Evolutionary conservation across 2,329 filamentous ascomycete genomes (phyloP), one percentile per base, ranked within the genome.

Genomic region (Paraphaeosphaeria minitans): DNA sequence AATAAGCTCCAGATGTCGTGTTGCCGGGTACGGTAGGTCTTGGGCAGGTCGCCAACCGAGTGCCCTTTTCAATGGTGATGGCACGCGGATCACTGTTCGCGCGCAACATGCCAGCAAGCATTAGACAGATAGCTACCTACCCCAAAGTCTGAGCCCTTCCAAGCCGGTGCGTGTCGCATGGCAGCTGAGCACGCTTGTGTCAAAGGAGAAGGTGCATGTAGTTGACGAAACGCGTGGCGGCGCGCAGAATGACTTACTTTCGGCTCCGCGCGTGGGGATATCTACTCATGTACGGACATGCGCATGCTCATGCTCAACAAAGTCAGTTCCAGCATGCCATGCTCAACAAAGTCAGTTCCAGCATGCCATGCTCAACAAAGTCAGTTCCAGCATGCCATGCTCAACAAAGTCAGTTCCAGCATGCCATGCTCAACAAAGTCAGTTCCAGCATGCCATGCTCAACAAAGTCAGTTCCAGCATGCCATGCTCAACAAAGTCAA

Each of bases 211-310:
- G 37, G 37, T 39, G 42, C 24, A 29, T 49, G 46, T 49, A 49
- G n/a, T n/a, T n/a, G n/a, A 49, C 46, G 35, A 7, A 21, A n/a
- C 22, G 24, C 21, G 7, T 9, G 16, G 43, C 21, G 12, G 29
- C 27, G 14, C 46, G 46, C n/a, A 48, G 47, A 31, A 50, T 50
- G 47, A 50, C 47, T 50, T 50, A 21, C 47, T 50, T 35, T 16
- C 47, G 47, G 47, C 37, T 50, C 47, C 47, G 47, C 21, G n/a
- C 33, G 31, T 22, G 14, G 47, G 47, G 19, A 43, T 43, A 13
- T 19, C n/a, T n/a, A n/a, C n/a, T n/a, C n/a, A n/a, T n/a, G n/a
- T 21, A 13, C 22, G 41, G 13, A 43, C 41, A 43, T 22, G 41
- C 2, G 19, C 9, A 43, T 45, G 42, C 42, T n/a, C n/a, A n/a